Evolutionary conservation across 2,329 filamentous ascomycete genomes (phyloP), one percentile per base, ranked within the genome.

Genomic region (Ascochyta koolunga): DNA sequence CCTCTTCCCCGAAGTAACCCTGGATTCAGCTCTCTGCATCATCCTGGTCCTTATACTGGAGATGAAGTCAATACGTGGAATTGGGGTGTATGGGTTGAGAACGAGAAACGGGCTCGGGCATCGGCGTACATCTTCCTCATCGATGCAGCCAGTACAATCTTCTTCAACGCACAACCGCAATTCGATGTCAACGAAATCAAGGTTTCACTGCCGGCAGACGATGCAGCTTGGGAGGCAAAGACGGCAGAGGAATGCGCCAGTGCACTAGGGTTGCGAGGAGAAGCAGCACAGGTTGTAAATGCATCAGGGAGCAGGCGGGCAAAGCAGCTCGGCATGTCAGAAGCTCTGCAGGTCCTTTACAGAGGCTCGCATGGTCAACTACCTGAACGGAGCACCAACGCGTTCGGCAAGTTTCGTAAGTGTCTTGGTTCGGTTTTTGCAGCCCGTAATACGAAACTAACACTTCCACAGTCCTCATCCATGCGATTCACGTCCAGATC

Each of bases 141-240:
- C 29, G 88, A 91, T 65, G 79, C 82, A 15, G 84, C 86, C 10
- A 82, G 88, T 68, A 84, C 84, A 16, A 82, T 91, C 18, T 91
- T 87, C 69, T 91, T 90, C 80, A 91, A 91, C 69, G 76, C 77
- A n/a, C 73, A 80, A 9, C 82, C 87, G 13, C 79, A 84, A 38
- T 84, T 91, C 36, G 84, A 90, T 54, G 76, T 81, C 8, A 79
- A 86, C 29, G 87, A 90, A 61, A 80, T 91, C 44, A 79, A 80
- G 25, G 72, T 91, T 32, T 87, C 88, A n/a, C 76, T 92, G 5
- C 89, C 89, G 8, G 82, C 84, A 13, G 88, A 91, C 62, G 89
- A 91, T 71, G 86, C 86, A 15, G 85, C 86, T 2, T 91, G 89
- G 88, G 88, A 91, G 62, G 88, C 89, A 4, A 77, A 76, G 27